Conservation (phyloP, 768 basidiomycete species). For the Boletus coccyginus region DNA sequence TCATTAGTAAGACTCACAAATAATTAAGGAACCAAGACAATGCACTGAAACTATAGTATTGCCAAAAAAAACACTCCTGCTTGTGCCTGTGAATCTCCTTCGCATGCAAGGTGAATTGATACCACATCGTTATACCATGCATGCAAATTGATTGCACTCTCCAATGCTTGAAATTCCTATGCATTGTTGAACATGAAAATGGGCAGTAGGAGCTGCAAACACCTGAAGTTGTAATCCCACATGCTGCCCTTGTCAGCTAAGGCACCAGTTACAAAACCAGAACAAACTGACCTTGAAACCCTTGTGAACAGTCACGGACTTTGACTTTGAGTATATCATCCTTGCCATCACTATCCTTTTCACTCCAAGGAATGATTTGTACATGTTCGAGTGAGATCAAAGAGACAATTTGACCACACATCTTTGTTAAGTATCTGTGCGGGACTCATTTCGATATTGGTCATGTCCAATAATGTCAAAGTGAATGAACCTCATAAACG, state of each 20-base stretch:
- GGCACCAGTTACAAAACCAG: neutral
- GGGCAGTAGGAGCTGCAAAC: conserved; percentile 36
- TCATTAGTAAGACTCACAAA: neutral
- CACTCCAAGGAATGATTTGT: conserved; percentile 42
- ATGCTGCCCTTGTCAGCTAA: neutral
- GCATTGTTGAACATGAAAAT: conserved; percentile 48
- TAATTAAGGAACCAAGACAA: neutral
- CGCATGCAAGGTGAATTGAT: conserved; percentile 36
- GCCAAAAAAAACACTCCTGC: conserved; percentile 54
- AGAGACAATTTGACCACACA: conserved; percentile 53
- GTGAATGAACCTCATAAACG: conserved; percentile 54
- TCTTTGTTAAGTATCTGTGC: conserved; percentile 55
- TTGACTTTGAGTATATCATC: conserved; percentile 30
- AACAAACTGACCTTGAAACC: conserved; percentile 45
- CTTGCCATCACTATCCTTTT: conserved; percentile 32
- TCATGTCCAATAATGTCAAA: neutral
- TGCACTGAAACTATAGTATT: conserved; percentile 52
- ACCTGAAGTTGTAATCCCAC: neutral
- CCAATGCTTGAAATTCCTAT: conserved; percentile 40
- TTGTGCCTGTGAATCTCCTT: conserved; percentile 47
- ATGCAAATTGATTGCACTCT: no score
- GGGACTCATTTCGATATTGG: neutral
- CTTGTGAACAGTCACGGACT: conserved; percentile 39
- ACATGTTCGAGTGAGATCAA: conserved; percentile 50
- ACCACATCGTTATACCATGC: conserved; percentile 39